Conservation (phyloP, 2,329 filamentous ascomycete genomes). For the Aspergillus transmontanensis region DNA sequence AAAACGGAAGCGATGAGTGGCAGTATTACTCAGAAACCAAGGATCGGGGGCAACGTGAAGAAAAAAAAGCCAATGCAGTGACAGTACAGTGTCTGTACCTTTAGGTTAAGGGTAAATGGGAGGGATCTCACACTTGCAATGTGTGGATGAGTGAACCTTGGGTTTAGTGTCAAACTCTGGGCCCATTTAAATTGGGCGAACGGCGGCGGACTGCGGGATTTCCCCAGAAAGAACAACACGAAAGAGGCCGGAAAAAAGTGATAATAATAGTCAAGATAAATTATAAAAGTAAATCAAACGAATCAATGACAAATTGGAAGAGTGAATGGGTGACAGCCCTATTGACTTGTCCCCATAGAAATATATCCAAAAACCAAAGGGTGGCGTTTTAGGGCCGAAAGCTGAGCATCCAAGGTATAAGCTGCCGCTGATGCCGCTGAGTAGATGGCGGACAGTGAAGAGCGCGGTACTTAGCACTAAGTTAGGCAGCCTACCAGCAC, state of each 20-base stretch:
- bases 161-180: slow-evolving; percentile 15
- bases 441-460: slow-evolving; percentile 4
- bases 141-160: slow-evolving; percentile 8
- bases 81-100: background rate
- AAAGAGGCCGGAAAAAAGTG: background rate
- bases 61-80: slow-evolving; percentile 3
- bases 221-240: background rate
- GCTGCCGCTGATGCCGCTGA: slow-evolving; percentile 26
- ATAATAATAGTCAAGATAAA: background rate
- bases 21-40: slow-evolving; percentile 12
- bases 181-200: slow-evolving; percentile 13
- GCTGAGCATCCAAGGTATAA: slow-evolving; percentile 19
- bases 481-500: slow-evolving; percentile 2
- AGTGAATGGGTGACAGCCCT: background rate
- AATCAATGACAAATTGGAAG: background rate
- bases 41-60: background rate
- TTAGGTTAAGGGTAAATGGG: slow-evolving; percentile 6
- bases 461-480: background rate
- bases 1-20: slow-evolving; percentile 9
- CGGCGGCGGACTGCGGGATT: slow-evolving; percentile 14
- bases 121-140: background rate
- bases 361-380: slow-evolving; percentile 1
- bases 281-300: background rate
- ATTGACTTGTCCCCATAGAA: background rate
- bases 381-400: slow-evolving; percentile 20